These are phyloP conservation scores for Iris macrosiphon DNA, from an alignment of 106 monocot genomes.

Conservation along the genomic window DNA sequence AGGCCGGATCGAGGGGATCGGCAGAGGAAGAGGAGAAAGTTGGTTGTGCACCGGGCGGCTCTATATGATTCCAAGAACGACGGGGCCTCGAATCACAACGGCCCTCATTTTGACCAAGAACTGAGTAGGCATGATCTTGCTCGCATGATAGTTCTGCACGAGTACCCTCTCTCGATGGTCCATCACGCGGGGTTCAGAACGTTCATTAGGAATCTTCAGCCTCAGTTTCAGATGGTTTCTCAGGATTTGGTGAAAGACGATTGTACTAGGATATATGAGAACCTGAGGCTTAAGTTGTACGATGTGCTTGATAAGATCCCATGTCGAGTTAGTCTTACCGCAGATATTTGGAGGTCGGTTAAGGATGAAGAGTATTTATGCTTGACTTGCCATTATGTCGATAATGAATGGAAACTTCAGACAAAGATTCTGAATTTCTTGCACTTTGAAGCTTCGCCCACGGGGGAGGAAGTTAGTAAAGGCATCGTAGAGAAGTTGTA, in stretches of 20 bases:
- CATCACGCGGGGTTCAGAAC: slow-evolving; percentile 58
- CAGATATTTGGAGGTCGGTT: slow-evolving; percentile 47
- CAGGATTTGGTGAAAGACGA: slow-evolving; percentile 39
- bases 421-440: slow-evolving; percentile 55
- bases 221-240: slow-evolving; percentile 47
- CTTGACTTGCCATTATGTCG: slow-evolving; percentile 67
- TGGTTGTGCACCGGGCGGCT: slow-evolving; percentile 26
- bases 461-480: slow-evolving; percentile 31
- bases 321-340: slow-evolving; percentile 46
- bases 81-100: slow-evolving; percentile 3
- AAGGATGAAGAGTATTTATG: slow-evolving; percentile 39
- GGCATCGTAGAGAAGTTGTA: slow-evolving; percentile 42
- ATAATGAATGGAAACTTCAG: slow-evolving; percentile 65
- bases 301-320: slow-evolving; percentile 42
- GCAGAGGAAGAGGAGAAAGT: slow-evolving; percentile 41
- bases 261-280: slow-evolving; percentile 58
- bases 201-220: slow-evolving; percentile 74
- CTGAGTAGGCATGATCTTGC: slow-evolving; percentile 57
- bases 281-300: slow-evolving; percentile 27
- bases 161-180: slow-evolving; percentile 64
- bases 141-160: slow-evolving; percentile 66
- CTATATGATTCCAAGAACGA: slow-evolving; percentile 9
- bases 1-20: slow-evolving; percentile 12
- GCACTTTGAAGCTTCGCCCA: slow-evolving; percentile 34
- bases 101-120: slow-evolving; percentile 49